Evolutionary conservation across 2,329 filamentous ascomycete genomes (phyloP).

Genomic region (Colletotrichum eleusines): DNA sequence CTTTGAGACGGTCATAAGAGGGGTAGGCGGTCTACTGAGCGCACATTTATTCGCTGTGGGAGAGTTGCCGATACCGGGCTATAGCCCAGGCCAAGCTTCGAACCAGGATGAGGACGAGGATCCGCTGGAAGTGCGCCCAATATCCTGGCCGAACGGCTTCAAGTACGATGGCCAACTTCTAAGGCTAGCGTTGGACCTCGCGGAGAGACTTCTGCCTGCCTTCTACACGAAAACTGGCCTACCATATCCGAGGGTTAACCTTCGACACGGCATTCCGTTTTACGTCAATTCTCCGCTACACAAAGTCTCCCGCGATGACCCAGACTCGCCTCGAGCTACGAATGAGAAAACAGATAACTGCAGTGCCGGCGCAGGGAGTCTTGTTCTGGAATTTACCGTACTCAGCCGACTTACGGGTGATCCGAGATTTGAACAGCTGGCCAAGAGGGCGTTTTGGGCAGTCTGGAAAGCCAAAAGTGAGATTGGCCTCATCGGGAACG

Average conservation of each 20-base stretch:
- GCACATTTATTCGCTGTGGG: constrained; percentile 94
- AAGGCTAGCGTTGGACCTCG: constrained; percentile 88
- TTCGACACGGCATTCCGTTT: constrained; percentile 91
- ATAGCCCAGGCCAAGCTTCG: constrained; percentile 64
- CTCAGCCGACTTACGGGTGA: constrained; percentile 91
- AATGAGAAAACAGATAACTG: constrained; percentile 89
- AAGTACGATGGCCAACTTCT: constrained; percentile 91
- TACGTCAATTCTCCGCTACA: constrained; percentile 89
- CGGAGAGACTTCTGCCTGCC: constrained; percentile 85
- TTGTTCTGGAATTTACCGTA: constrained; percentile 93
- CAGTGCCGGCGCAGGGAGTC: constrained; percentile 94
- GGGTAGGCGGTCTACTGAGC: constrained; percentile 89
- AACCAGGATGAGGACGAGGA: constrained; percentile 49
- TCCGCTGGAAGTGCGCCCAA: constrained; percentile 63
- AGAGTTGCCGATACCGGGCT: constrained; percentile 87
- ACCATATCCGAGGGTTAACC: constrained; percentile 93
- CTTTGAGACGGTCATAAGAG: constrained; percentile 97
- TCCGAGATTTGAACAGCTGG: constrained; percentile 86
- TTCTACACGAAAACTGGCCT: constrained; percentile 93
- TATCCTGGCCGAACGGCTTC: constrained; percentile 78
- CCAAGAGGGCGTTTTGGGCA: constrained; percentile 95
- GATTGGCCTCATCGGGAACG: constrained; percentile 89
- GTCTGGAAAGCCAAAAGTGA: constrained; percentile 91
- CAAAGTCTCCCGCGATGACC: constrained; percentile 60
- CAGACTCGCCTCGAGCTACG: constrained; percentile 54